Evolutionary conservation across 306 rosid species (phyloP).

Genomic region (Vigna unguiculata): DNA sequence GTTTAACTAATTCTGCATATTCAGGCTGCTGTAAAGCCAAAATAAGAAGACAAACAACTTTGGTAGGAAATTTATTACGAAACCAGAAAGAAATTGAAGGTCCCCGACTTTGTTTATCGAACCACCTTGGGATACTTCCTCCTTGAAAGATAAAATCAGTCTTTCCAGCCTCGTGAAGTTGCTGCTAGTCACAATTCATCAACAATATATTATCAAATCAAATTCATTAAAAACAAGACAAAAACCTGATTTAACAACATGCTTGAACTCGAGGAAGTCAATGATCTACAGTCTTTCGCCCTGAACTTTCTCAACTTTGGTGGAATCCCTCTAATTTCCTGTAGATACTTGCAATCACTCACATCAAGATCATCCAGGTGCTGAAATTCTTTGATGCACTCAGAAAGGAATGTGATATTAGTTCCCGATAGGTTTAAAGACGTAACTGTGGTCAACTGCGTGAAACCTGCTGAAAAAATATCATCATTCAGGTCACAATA

Average conservation of each 20-base stretch:
- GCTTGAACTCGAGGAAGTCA: too few relatives aligned
- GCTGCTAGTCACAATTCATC: too few relatives aligned
- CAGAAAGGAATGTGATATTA: too few relatives aligned
- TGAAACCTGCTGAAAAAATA: not conserved
- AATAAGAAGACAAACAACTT: not conserved
- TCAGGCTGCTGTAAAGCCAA: too few relatives aligned
- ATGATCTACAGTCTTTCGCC: not conserved
- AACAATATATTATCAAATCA: not conserved
- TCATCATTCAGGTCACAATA: not conserved
- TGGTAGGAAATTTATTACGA: not conserved
- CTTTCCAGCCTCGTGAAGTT: too few relatives aligned
- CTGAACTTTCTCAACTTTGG: too few relatives aligned
- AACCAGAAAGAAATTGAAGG: slow-evolving; percentile 27
- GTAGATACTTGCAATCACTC: not conserved
- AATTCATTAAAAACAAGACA: too few relatives aligned
- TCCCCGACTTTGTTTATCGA: not conserved
- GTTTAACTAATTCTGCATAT: too few relatives aligned
- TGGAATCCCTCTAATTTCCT: too few relatives aligned
- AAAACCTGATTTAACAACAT: too few relatives aligned
- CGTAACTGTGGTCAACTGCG: too few relatives aligned
- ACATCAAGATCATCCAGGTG: not conserved
- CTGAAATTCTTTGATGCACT: not conserved
- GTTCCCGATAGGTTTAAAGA: too few relatives aligned
- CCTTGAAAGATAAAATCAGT: not conserved
- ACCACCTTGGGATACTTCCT: slow-evolving; percentile 32